Base-by-base conservation (phyloP, 1,284 basidiomycete species). In the Cutaneotrichosporon cavernicola region DNA sequence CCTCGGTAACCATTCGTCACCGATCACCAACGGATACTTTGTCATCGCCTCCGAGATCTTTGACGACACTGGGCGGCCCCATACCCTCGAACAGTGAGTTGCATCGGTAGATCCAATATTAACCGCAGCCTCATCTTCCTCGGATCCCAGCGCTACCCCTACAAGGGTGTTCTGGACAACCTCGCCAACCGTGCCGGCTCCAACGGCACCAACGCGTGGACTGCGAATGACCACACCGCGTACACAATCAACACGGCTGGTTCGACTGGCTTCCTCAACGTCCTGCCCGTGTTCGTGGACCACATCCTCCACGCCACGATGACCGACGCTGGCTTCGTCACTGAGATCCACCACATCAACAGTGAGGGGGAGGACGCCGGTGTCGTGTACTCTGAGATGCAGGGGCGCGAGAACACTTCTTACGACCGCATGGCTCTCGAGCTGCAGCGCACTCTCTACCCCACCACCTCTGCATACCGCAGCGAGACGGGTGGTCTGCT, bases 221-320 rank as follows among this genome's bases (percentile, higher is more conserved):
- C 84, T 18, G 83, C 82, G 11, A 83, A 82, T 65, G 83, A 84
- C 66, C 78, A 90, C 76, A 96, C 94, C 22, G 92, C 92, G 9
- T 99, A 98, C 80, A 99, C 96, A 1, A 89, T 97, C 68, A 91
- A 91, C n/a, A 99, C 96, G 3, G 97, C 97, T 18, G 97, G 97
- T 65, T 89, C 90, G 65, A 91, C 97, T 74, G 97, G 97, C 2
- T 98, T 99, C 78, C 83, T 99, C 49, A 90, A 95, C 72, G 86
- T 99, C 66, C 84, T 99, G 22, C 96, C 96, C 70, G 89, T 99
- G 69, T 99, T 94, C 77, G 84, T 99, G 49, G 97, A 99, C 80
- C 97, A 99, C 78, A 92, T 99, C 68, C 86, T 99, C 57, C 96
- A 97, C 80, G 95, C 97, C 5, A 98, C 95, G 0, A 87, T 99